Percentiles rank a stretch among this genome's conserved stretches.
Evolutionary conservation across 495 filamentous ascomycete genomes (phyloP).

Genomic region (Friedmanniomyces simplex): DNA sequence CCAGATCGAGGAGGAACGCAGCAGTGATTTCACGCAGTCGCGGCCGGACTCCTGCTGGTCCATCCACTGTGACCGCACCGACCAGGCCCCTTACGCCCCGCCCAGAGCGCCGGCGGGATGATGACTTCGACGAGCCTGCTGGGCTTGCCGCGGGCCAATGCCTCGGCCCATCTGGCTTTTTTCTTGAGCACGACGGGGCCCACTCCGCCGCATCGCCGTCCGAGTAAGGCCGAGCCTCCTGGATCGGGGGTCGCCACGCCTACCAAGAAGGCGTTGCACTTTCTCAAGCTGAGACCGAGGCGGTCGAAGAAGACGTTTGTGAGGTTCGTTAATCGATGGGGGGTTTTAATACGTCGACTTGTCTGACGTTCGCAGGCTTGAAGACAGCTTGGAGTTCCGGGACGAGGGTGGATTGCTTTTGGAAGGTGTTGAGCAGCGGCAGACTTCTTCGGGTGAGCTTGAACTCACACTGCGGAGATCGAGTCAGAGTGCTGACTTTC

Average conservation of each 20-base stretch:
- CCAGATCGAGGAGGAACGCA: slow-evolving; percentile 4
- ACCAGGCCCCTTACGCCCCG: slow-evolving; percentile 14
- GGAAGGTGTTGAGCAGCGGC: slow-evolving; percentile 9
- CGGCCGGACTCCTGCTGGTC: slow-evolving; percentile 13
- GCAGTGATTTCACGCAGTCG: neutral
- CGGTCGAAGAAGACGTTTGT: neutral
- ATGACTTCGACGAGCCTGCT: slow-evolving; percentile 7
- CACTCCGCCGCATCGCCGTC: slow-evolving; percentile 9
- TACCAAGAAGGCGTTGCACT: slow-evolving; percentile 11
- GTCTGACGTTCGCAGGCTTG: neutral
- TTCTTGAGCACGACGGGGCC: slow-evolving; percentile 16
- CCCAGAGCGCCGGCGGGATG: slow-evolving; percentile 1
- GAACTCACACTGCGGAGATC: too few species aligned
- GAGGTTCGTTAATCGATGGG: too few species aligned
- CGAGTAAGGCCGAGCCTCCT: slow-evolving; percentile 12
- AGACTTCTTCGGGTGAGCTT: slow-evolving; percentile 7
- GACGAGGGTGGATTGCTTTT: slow-evolving; percentile 16
- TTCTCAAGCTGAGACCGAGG: slow-evolving; percentile 2
- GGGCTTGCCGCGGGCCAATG: neutral
- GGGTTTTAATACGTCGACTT: neutral
- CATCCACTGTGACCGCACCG: slow-evolving; percentile 14
- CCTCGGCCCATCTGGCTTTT: slow-evolving; percentile 2
- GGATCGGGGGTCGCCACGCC: neutral
- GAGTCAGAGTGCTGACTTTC: neutral
- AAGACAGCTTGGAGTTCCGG: neutral